Percentiles rank a stretch among this genome's conserved stretches.
Conservation (phyloP, 495 filamentous ascomycete species). For the Durotheca rogersii region DNA sequence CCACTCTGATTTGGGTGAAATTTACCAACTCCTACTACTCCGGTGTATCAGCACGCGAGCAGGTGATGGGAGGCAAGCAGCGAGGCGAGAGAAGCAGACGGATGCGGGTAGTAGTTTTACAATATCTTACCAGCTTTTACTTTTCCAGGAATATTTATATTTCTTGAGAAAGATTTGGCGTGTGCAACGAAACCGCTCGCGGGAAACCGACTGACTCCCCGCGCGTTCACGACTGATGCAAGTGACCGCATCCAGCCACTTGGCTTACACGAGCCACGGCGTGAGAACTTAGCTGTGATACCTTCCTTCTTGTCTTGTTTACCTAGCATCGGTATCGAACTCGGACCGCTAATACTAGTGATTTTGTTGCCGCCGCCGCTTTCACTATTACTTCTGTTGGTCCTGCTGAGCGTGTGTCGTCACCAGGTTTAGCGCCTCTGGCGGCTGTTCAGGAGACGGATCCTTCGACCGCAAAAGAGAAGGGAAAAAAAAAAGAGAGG, state of each 20-base stretch:
- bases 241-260: constrained; percentile 9
- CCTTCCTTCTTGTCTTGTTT: too few species aligned
- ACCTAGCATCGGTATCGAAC: too few species aligned
- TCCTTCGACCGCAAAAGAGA: background rate
- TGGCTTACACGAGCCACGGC: constrained; percentile 5
- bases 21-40: background rate
- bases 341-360: too few species aligned
- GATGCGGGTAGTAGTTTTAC: too few species aligned
- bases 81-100: too few species aligned
- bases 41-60: constrained; percentile 16
- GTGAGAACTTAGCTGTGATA: too few species aligned
- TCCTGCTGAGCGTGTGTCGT: constrained; percentile 15
- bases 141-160: constrained; percentile 7
- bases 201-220: too few species aligned
- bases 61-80: background rate
- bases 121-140: too few species aligned
- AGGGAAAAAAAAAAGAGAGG: constrained; percentile 3
- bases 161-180: constrained; percentile 1
- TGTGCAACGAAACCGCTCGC: background rate
- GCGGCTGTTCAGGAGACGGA: constrained; percentile 24
- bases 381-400: too few species aligned
- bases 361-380: too few species aligned
- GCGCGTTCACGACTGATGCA: constrained; percentile 7
- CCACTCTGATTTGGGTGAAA: background rate
- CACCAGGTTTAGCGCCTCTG: constrained; percentile 7